Evolutionary conservation across 1,284 basidiomycete species (phyloP).

Genomic region (Ceratobasidium sp.): DNA sequence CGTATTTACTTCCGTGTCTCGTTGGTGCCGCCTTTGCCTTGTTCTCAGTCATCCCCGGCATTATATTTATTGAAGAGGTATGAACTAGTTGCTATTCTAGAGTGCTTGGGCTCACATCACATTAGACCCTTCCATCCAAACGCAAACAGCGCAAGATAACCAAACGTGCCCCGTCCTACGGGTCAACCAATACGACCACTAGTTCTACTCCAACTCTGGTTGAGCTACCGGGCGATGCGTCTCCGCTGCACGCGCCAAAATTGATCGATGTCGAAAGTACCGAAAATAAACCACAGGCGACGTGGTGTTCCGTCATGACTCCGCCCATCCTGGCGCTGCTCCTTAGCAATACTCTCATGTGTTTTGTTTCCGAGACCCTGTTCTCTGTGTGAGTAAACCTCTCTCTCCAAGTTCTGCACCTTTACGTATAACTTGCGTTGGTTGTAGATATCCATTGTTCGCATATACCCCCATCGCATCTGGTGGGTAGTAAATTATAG

Average conservation of each 20-base stretch:
- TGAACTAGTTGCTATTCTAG: conserved; percentile 3
- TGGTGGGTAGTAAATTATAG: conserved; percentile 1
- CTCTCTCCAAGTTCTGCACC: not conserved
- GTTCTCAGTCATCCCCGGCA: conserved; percentile 47
- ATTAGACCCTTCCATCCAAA: conserved; percentile 44
- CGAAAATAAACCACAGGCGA: conserved; percentile 30
- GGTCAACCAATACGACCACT: conserved; percentile 16
- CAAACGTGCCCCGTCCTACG: conserved; percentile 41
- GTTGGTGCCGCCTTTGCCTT: conserved; percentile 49
- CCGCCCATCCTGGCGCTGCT: conserved; percentile 45
- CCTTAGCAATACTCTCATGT: conserved; percentile 42
- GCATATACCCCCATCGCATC: conserved; percentile 51
- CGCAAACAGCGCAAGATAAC: conserved; percentile 35
- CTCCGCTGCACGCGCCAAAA: not conserved
- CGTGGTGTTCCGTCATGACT: conserved; percentile 46
- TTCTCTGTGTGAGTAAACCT: conserved; percentile 46
- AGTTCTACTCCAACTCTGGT: conserved; percentile 34
- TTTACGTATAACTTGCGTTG: conserved; percentile 19
- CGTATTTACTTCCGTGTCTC: conserved; percentile 51
- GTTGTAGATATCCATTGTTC: conserved; percentile 50
- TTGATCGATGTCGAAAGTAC: conserved; percentile 8
- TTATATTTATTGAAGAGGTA: conserved; percentile 49
- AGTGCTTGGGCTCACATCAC: not conserved
- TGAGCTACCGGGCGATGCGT: not conserved
- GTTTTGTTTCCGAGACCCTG: conserved; percentile 47